Evolutionary conservation across 2,329 filamentous ascomycete species (phyloP), one percentile per base, ranked within the genome.

Genomic region (Penicillium capsulatum): DNA sequence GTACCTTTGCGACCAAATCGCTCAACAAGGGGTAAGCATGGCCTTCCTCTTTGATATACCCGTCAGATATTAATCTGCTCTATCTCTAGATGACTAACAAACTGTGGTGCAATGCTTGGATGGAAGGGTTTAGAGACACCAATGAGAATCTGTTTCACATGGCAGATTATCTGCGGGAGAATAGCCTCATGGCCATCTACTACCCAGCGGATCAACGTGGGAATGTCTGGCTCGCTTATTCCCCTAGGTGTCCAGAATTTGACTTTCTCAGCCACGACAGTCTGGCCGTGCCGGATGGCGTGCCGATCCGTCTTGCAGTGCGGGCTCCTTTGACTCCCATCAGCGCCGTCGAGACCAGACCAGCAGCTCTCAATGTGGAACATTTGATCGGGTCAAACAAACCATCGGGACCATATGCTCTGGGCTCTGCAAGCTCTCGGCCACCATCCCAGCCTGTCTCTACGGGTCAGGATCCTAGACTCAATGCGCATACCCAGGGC

Each of bases 111-210:
- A 63, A 55, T 36, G 59, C 58, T 24, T 68, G 59, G 56, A 45
- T 66, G 17, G 51, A 62, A 38, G 59, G 60, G 0, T 69, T 55
- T 40, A 30, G 52, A 11, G 59, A 67, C 31, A 64, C 57, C 3
- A 51, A 59, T 20, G 17, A 44, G 7, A 36, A 36, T 2, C 29
- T 68, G 8, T 54, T 53, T 27, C 38, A 38, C 3, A 46, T 65
- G 34, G 54, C 56, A 9, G 40, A 60, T 13, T 41, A 51, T 11
- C 51, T 69, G 13, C 44, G 44, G 3, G 43, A 44, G 13, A 42
- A 53, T 13, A 43, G 57, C 13, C 43, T 56, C 8, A 47, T 61
- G 27, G 65, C 60, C 7, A 56, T 67, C 36, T 61, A 50, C 34
- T 51, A 54, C 27, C 52, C 57, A 17, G 35, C 39, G 3, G 16